Evolutionary conservation across 129 eudicot genomes (phyloP).

Genomic region (Arctium lappa): DNA sequence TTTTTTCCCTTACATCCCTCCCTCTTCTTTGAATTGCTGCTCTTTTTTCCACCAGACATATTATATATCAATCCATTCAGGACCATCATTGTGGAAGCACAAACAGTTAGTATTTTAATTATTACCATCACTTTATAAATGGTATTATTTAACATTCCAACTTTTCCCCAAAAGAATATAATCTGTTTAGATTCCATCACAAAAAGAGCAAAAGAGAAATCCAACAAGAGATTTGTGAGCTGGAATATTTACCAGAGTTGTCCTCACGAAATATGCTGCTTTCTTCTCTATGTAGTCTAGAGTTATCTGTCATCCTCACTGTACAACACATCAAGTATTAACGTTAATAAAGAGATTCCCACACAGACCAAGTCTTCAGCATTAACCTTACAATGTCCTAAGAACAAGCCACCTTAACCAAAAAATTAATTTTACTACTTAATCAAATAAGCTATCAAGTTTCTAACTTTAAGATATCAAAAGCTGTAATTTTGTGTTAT

Average conservation of each 20-base stretch:
- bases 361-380: not conserved
- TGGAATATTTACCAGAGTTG: conserved; percentile 33
- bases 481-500: not conserved
- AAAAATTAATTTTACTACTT: not conserved
- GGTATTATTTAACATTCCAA: not conserved
- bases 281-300: conserved; percentile 39
- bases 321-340: conserved; percentile 10
- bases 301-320: conserved; percentile 36
- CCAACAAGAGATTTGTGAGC: not conserved
- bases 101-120: not conserved
- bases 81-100: not conserved
- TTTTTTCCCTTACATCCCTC: too few relatives aligned
- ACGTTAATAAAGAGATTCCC: not conserved
- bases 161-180: not conserved
- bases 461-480: not conserved
- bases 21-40: too few relatives aligned
- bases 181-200: not conserved
- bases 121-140: not conserved
- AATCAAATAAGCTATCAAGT: not conserved
- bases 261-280: conserved; percentile 34
- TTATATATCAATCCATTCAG: not conserved
- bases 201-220: not conserved
- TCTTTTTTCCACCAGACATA: not conserved
- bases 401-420: not conserved
- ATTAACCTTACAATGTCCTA: too few relatives aligned